A percentile compares a stretch with the other conserved stretches of the same genome.
These are phyloP conservation scores for Botrytis paeoniae DNA, from an alignment of 2,329 filamentous ascomycete genomes.

Conservation along the genomic window DNA sequence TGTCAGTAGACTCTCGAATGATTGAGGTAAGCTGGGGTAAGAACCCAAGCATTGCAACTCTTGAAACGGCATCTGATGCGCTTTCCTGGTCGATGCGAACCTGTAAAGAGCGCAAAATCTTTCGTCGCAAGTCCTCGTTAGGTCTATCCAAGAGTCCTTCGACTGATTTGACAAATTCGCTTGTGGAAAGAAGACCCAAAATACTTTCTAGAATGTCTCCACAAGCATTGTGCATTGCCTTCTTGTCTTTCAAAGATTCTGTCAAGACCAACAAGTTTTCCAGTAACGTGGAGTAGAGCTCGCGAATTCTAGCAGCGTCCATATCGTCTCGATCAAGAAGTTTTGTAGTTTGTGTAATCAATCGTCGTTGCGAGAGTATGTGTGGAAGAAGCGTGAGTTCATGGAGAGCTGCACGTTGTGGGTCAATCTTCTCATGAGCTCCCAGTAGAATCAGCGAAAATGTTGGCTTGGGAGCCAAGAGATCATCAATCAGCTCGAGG, in stretches of 20 bases:
- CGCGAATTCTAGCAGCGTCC: slow-evolving; percentile 62
- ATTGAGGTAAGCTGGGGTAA: slow-evolving; percentile 74
- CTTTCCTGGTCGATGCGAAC: slow-evolving; percentile 72
- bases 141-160: slow-evolving; percentile 76
- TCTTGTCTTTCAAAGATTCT: slow-evolving; percentile 58
- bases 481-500: slow-evolving; percentile 70
- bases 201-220: slow-evolving; percentile 73
- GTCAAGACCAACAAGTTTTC: slow-evolving; percentile 65
- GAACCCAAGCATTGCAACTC: slow-evolving; percentile 72
- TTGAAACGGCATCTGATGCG: slow-evolving; percentile 64
- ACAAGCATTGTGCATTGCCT: slow-evolving; percentile 54
- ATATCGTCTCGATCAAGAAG: slow-evolving; percentile 62
- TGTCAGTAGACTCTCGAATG: slow-evolving; percentile 68
- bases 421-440: slow-evolving; percentile 49
- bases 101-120: slow-evolving; percentile 78
- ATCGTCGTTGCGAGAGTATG: slow-evolving; percentile 55
- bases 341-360: slow-evolving; percentile 54
- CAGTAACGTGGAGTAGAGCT: slow-evolving; percentile 66
- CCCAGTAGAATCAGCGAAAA: slow-evolving; percentile 72
- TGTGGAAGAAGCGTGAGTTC: slow-evolving; percentile 56
- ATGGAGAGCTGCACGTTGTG: slow-evolving; percentile 50
- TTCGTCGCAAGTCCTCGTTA: slow-evolving; percentile 71
- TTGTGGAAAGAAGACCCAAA: slow-evolving; percentile 80
- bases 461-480: slow-evolving; percentile 70
- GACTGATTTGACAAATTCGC: slow-evolving; percentile 85